A percentile compares a stretch with the other conserved stretches of the same genome.
These are phyloP conservation scores for Naganishia randhawae DNA, from an alignment of 768 basidiomycete species.

Conservation along the genomic window DNA sequence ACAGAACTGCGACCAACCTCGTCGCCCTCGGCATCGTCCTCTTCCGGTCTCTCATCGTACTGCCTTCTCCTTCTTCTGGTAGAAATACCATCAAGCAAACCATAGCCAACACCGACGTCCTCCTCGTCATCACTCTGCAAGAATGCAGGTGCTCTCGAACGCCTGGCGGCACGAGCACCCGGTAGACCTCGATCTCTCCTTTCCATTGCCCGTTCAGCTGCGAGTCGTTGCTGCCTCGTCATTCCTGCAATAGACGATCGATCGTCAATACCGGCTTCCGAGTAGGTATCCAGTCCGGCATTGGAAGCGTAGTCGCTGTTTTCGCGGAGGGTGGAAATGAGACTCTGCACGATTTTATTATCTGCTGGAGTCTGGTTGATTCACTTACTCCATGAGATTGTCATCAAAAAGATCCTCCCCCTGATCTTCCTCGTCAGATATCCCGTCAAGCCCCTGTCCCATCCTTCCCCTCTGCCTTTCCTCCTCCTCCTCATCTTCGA, in stretches of 20 bases:
- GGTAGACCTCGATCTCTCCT: constrained; percentile 76
- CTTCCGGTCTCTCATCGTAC: constrained; percentile 85
- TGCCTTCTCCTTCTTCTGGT: constrained; percentile 78
- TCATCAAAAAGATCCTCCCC: constrained; percentile 91
- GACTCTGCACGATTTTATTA: neutral
- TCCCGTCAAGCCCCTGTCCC: constrained; percentile 55
- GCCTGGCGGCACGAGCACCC: constrained; percentile 65
- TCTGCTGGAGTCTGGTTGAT: constrained; percentile 28
- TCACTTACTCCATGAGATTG: constrained; percentile 66
- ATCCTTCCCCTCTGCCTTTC: constrained; percentile 44
- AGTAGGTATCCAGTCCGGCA: constrained; percentile 77
- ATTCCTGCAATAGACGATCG: constrained; percentile 44
- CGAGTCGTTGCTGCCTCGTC: constrained; percentile 54
- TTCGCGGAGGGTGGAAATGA: neutral
- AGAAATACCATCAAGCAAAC: constrained; percentile 65
- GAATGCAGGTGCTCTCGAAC: constrained; percentile 81
- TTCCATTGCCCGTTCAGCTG: constrained; percentile 81
- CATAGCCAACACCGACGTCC: constrained; percentile 66
- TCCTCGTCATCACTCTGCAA: constrained; percentile 76
- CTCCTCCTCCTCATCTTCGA: constrained; percentile 45
- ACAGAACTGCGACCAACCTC: constrained; percentile 35
- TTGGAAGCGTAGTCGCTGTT: constrained; percentile 75
- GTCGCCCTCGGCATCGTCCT: constrained; percentile 77
- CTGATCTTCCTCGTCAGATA: constrained; percentile 67
- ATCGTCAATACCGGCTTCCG: constrained; percentile 81